Conservation (phyloP, 2,329 filamentous ascomycete species). For the Colletotrichum spinosum region DNA sequence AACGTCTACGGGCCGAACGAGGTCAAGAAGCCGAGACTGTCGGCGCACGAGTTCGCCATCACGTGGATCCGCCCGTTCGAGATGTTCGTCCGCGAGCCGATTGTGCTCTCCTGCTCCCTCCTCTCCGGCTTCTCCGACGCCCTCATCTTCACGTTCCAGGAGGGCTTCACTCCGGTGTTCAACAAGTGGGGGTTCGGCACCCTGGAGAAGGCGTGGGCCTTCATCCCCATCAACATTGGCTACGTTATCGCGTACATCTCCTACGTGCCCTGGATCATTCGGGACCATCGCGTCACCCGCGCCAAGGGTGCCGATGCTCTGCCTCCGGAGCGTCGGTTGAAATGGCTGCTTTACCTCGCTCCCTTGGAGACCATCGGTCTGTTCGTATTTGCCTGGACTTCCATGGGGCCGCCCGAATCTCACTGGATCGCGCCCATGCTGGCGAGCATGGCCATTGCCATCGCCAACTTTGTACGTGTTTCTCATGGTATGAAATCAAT, state of each 20-base stretch:
- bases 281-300: constrained; percentile 48
- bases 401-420: constrained; percentile 60
- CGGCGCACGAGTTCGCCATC: constrained; percentile 54
- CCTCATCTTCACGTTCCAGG: constrained; percentile 75
- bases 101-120: constrained; percentile 70
- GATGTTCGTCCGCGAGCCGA: constrained; percentile 74
- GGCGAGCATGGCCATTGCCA: constrained; percentile 65
- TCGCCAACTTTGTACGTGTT: constrained; percentile 64
- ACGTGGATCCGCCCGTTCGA: constrained; percentile 72
- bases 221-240: constrained; percentile 50
- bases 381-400: constrained; percentile 72
- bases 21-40: constrained; percentile 52
- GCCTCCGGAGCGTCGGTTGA: constrained; percentile 66
- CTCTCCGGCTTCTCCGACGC: constrained; percentile 74
- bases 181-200: constrained; percentile 68
- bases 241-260: constrained; percentile 70
- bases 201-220: constrained; percentile 38
- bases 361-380: constrained; percentile 71
- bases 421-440: constrained; percentile 73
- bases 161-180: constrained; percentile 71
- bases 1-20: constrained; percentile 61
- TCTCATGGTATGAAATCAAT: no score
- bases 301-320: constrained; percentile 56
- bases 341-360: constrained; percentile 69
- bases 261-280: constrained; percentile 66